phyloP scores from a whole-genome alignment of 441 rosid species.

The Pelargonium fulgidum region DNA sequence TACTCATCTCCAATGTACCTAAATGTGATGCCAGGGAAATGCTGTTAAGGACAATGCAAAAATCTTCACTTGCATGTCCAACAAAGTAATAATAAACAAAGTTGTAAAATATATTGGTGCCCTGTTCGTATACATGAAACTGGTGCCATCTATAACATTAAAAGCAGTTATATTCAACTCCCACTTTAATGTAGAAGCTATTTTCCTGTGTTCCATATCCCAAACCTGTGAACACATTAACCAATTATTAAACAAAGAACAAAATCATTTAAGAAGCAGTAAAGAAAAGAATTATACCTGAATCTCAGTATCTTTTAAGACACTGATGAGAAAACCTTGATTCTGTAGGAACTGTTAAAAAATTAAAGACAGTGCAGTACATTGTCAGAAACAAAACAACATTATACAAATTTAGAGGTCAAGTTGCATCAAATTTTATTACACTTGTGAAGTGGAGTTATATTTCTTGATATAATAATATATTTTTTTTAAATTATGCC shows the following conservation, averaged over 20 bases:
- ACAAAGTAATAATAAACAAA: conserved; percentile 10
- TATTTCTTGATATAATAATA: not conserved
- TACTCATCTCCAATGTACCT: conserved; percentile 66
- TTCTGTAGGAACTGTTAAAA: conserved; percentile 49
- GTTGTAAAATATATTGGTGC: conserved; percentile 6
- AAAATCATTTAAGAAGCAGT: not conserved
- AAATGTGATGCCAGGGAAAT: conserved; percentile 17
- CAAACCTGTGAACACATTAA: conserved; percentile 45
- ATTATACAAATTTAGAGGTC: not conserved
- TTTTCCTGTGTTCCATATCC: conserved; percentile 50
- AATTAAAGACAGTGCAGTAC: not conserved
- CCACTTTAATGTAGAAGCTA: conserved; percentile 41
- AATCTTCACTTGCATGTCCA: conserved; percentile 7
- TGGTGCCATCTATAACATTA: conserved; percentile 48
- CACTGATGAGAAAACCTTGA: conserved; percentile 53
- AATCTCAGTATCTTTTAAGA: conserved; percentile 52
- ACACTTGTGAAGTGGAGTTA: not conserved
- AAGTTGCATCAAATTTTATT: not conserved
- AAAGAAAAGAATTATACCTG: conserved; percentile 38
- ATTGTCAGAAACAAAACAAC: conserved; percentile 2
- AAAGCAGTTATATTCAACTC: conserved; percentile 65
- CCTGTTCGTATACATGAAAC: conserved; percentile 41
- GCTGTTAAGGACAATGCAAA: conserved; percentile 10
- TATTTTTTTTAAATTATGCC: not conserved
- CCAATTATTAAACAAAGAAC: conserved; percentile 21